Conservation (phyloP, 768 basidiomycete genomes). For the Naganishia friedmannii region DNA sequence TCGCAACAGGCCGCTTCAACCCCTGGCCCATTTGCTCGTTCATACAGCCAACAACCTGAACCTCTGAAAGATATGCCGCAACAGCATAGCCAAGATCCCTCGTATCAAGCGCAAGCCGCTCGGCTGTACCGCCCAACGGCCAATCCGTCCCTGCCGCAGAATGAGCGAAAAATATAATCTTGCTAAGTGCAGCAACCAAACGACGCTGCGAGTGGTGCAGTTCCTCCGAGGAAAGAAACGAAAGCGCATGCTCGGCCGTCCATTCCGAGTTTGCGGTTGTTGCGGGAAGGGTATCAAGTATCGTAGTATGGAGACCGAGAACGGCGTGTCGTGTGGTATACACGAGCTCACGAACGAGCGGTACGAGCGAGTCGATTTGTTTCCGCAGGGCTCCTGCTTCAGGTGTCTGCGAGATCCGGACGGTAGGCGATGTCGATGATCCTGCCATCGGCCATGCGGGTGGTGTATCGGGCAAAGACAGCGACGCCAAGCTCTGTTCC, state of each 20-base stretch:
- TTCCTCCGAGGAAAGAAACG: constrained; percentile 33
- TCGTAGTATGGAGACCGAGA: constrained; percentile 28
- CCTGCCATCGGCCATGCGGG: background rate
- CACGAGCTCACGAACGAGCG: constrained; percentile 44
- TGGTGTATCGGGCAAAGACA: constrained; percentile 1
- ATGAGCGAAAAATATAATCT: constrained; percentile 84
- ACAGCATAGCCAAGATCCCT: constrained; percentile 45
- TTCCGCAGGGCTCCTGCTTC: constrained; percentile 30
- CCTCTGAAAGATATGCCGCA: constrained; percentile 42
- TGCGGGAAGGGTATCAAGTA: constrained; percentile 26
- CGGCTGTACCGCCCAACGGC: constrained; percentile 24
- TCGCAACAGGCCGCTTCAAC: constrained; percentile 29
- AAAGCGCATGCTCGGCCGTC: constrained; percentile 18
- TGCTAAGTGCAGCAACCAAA: constrained; percentile 82
- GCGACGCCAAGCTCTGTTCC: constrained; percentile 5
- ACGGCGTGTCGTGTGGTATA: constrained; percentile 44
- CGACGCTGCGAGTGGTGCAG: constrained; percentile 45
- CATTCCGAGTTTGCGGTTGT: background rate
- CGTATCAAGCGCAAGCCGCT: constrained; percentile 45
- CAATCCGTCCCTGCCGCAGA: constrained; percentile 55
- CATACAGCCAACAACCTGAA: constrained; percentile 54
- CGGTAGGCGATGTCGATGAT: background rate
- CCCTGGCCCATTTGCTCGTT: constrained; percentile 9
- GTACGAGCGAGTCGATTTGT: constrained; percentile 34
- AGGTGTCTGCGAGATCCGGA: constrained; percentile 3